Evolutionary conservation across 2,329 filamentous ascomycete genomes (phyloP), one percentile per base, ranked within the genome.

Genomic region (Biscogniauxia mediterranea): DNA sequence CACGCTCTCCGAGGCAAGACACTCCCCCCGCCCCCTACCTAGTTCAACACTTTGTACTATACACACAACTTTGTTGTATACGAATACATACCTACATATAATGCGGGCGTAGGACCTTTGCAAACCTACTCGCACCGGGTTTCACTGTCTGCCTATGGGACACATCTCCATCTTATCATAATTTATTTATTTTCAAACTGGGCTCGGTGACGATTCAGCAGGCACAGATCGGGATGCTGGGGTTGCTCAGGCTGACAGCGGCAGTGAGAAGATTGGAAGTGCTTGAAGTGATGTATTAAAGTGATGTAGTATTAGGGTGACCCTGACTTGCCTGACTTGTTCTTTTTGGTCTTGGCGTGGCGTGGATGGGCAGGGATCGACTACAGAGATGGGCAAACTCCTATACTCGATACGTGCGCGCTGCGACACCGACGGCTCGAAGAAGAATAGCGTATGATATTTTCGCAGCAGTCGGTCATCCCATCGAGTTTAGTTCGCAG

Each of bases 391-490:
- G 38, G 13, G 17, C 38, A 46, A 46, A 46, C 38, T 17, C 15
- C 13, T n/a, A n/a, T n/a, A 46, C 38, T 19, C 26, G 20, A 56
- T 46, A n/a, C 54, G 61, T 61, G 60, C 46, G 42, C 60, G 59
- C 61, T 66, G 59, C 19, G 56, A 69, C 52, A 69, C 71, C 70
- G 70, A 71, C 65, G 42, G 32, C 63, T 64, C 50, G 53, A 67
- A 67, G 15, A 50, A 58, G 69, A 50, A 54, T 68, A 69, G 67
- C 59, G 67, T 61, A 15, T 55, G 56, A 62, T 54, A 60, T 62
- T 63, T 52, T 59, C 54, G 54, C 56, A 56, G 56, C 61, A 58
- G 62, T 74, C 71, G 71, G 71, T 74, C 61, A 69, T 69, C 66
- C 55, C 57, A 70, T 70, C 60, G 38, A 67, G 71, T 58, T 61